These are phyloP conservation scores for Aspergillus quadrilineatus DNA, from an alignment of 2,329 filamentous ascomycete species.

Conservation along the genomic window DNA sequence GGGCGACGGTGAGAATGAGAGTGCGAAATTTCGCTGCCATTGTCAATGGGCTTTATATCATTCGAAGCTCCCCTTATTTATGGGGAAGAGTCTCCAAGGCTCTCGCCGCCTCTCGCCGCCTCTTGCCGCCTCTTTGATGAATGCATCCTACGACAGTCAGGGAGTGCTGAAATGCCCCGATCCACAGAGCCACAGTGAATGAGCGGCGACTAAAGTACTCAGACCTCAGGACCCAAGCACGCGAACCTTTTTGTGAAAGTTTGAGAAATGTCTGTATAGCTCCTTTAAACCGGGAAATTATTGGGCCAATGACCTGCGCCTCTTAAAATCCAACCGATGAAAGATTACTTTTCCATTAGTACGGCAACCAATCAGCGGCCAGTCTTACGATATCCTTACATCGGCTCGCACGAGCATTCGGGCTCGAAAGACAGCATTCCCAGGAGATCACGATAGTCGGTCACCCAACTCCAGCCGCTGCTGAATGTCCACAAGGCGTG, in stretches of 20 bases:
- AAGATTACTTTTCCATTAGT: conserved; percentile 1
- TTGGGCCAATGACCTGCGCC: conserved; percentile 6
- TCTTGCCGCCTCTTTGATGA: conserved; percentile 5
- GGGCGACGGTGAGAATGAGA: not conserved
- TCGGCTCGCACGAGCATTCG: not conserved
- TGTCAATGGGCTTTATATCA: conserved; percentile 4
- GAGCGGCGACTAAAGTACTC: conserved; percentile 5
- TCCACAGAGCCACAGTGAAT: conserved; percentile 3
- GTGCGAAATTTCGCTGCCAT: conserved; percentile 4
- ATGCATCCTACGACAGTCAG: conserved; percentile 1
- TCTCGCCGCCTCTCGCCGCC: conserved; percentile 5
- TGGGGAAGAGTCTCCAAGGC: conserved; percentile 3
- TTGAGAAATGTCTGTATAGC: conserved; percentile 9
- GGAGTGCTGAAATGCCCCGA: conserved; percentile 2
- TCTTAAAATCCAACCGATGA: conserved; percentile 10
- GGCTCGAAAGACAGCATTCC: not conserved
- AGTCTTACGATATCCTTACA: conserved; percentile 5
- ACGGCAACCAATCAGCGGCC: conserved; percentile 10
- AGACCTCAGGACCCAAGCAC: not conserved
- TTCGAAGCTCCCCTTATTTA: not conserved
- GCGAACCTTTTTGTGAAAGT: conserved; percentile 5
- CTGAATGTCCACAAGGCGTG: not conserved
- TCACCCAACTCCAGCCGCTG: not conserved
- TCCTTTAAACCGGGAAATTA: conserved; percentile 1
- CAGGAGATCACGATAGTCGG: conserved; percentile 7